A percentile compares a stretch with the other conserved stretches of the same genome.
Conservation (phyloP, 176 grass and related monocot species). For the Oryza meyeriana region DNA sequence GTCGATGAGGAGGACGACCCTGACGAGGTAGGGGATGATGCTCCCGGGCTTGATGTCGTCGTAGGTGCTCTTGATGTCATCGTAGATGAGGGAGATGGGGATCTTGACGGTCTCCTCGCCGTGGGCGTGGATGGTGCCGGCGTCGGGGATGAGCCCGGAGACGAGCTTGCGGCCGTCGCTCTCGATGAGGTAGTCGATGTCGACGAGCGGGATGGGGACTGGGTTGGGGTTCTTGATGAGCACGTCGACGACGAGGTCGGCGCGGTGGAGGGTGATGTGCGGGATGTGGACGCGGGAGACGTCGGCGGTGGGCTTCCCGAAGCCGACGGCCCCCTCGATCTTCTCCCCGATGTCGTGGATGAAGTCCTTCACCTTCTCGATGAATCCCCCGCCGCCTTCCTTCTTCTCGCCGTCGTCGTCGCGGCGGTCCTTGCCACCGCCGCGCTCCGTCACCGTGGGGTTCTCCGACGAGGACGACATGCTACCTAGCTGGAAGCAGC, state of each 20-base stretch:
- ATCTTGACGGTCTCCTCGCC: constrained; percentile 91
- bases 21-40: constrained; percentile 89
- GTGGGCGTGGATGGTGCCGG: constrained; percentile 86
- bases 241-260: constrained; percentile 81
- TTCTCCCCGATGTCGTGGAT: constrained; percentile 96
- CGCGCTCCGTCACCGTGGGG: constrained; percentile 36
- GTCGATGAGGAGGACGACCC: constrained; percentile 75
- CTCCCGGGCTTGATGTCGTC: constrained; percentile 83
- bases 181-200: constrained; percentile 97
- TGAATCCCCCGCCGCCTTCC: constrained; percentile 52
- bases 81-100: constrained; percentile 71
- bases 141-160: constrained; percentile 89
- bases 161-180: constrained; percentile 92
- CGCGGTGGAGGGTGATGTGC: constrained; percentile 77
- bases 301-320: constrained; percentile 90
- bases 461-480: constrained; percentile 62
- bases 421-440: constrained; percentile 28
- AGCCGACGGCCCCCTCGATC: constrained; percentile 84
- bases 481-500: background rate
- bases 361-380: constrained; percentile 92
- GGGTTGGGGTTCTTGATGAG: constrained; percentile 94
- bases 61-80: constrained; percentile 82
- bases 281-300: constrained; percentile 73
- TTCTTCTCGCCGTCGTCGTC: constrained; percentile 23
- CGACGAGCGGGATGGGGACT: constrained; percentile 86